Percentiles rank a stretch among this genome's conserved stretches.
These are phyloP conservation scores for Monosporozyma aerobia DNA, from an alignment of 805 yeast species.

Conservation along the genomic window DNA sequence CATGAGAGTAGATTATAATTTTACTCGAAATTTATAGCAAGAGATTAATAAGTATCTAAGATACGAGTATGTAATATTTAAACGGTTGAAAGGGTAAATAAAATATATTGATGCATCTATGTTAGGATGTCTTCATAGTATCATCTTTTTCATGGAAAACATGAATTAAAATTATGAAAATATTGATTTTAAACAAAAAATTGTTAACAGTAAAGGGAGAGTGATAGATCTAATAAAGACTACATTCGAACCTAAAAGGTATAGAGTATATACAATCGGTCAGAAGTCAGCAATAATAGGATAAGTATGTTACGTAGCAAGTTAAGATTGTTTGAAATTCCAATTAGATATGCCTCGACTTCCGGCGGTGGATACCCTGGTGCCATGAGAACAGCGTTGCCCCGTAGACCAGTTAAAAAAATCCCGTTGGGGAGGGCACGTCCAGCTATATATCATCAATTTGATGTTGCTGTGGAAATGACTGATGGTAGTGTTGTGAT, in stretches of 20 bases:
- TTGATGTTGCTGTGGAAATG: slow-evolving; percentile 79
- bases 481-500: slow-evolving; percentile 87
- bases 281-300: too few species aligned
- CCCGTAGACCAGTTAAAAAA: slow-evolving; percentile 55
- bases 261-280: not conserved
- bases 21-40: not conserved
- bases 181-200: too few species aligned
- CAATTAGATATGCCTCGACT: slow-evolving; percentile 14
- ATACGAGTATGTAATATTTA: not conserved
- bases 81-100: not conserved
- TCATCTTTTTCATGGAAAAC: too few species aligned
- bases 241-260: not conserved
- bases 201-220: too few species aligned
- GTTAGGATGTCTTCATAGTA: too few species aligned
- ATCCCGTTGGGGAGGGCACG: slow-evolving; percentile 77
- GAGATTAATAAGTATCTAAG: not conserved
- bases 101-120: too few species aligned
- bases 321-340: not conserved
- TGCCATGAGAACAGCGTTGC: slow-evolving; percentile 17
- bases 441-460: slow-evolving; percentile 87
- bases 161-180: too few species aligned
- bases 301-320: not conserved
- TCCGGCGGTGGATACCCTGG: slow-evolving; percentile 19
- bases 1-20: slow-evolving; percentile 16
- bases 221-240: too few species aligned